These are phyloP conservation scores for Clathrospora elynae DNA, from an alignment of 2,329 filamentous ascomycete genomes.

Conservation along the genomic window DNA sequence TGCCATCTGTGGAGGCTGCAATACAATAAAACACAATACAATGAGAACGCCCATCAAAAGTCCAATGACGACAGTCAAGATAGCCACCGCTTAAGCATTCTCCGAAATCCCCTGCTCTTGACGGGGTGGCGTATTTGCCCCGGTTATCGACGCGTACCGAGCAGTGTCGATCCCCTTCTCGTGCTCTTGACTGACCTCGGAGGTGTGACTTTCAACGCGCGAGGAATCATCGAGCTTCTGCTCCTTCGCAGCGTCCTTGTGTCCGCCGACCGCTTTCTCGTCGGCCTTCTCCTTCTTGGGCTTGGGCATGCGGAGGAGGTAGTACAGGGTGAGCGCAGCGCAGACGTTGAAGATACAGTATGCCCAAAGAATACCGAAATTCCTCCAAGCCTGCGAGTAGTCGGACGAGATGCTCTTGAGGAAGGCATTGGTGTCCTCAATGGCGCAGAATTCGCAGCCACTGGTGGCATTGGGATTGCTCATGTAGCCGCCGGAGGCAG, in stretches of 20 bases:
- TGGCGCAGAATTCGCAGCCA: slow-evolving; percentile 51
- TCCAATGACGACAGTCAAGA: background rate
- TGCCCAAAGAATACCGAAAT: slow-evolving; percentile 60
- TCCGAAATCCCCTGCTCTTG: slow-evolving; percentile 16
- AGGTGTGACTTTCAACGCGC: slow-evolving; percentile 14
- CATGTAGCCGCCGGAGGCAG: slow-evolving; percentile 46
- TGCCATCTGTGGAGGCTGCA: too few species aligned
- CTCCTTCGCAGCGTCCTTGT: slow-evolving; percentile 11
- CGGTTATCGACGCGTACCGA: slow-evolving; percentile 21
- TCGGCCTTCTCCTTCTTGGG: slow-evolving; percentile 49
- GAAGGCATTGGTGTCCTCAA: slow-evolving; percentile 52
- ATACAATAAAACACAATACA: background rate
- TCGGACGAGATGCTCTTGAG: slow-evolving; percentile 49
- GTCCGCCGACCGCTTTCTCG: slow-evolving; percentile 8
- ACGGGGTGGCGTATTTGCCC: slow-evolving; percentile 8
- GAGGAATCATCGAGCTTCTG: slow-evolving; percentile 11
- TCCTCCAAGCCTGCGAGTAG: slow-evolving; percentile 57
- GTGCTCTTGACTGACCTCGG: slow-evolving; percentile 6
- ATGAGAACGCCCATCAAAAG: background rate
- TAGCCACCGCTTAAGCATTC: slow-evolving; percentile 16
- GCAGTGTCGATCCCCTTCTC: slow-evolving; percentile 16
- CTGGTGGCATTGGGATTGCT: slow-evolving; percentile 38
- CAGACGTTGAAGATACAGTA: slow-evolving; percentile 59
- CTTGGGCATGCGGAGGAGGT: slow-evolving; percentile 60
- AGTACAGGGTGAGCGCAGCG: slow-evolving; percentile 59